Evolutionary conservation across 495 filamentous ascomycete species (phyloP), one percentile per base, ranked within the genome.

Genomic region (Daldinia caldariorum): DNA sequence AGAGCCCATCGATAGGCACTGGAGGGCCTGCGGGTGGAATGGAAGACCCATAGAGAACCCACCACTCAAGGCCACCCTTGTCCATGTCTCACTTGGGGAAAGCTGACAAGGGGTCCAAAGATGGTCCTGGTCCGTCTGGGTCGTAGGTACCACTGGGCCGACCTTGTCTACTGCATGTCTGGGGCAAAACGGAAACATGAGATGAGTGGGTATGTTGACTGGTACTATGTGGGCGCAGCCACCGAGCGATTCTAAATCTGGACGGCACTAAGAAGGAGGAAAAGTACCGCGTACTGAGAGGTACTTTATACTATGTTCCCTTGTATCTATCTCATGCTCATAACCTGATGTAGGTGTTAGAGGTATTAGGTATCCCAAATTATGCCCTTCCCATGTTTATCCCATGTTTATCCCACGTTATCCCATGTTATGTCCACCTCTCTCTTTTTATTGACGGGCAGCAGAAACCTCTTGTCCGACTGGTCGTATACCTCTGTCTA

Each of bases 131-230:
- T 58, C 65, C 63, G 61, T 55, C 57, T 68, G 61, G 70, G 64
- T 72, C 64, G 70, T 56, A n/a, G n/a, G n/a, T 56, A 56, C 64
- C 65, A 72, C 65, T 68, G 61, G 3, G 57, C 56, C 49, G 58
- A 68, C 70, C 70, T 69, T 69, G 70, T 69, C 65, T 58, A 58
- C 81, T 74, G 73, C 72, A 78, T 81, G 77, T 83, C 80, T 84
- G 81, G 81, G 80, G 81, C 79, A 82, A 79, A 78, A 77, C 71
- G 77, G 78, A 79, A 81, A 82, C 80, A 79, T 83, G 76, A 82
- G 80, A 82, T 81, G 81, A 77, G 79, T 75, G 69, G 74, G 73
- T 74, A 60, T 69, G 70, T 74, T 63, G 72, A 74, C 71, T 70
- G 72, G 72, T 71, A 67, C 66, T 72, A 71, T 62, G 70, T 73